phyloP scores from a whole-genome alignment of 805 yeast genomes.

The Monosporozyma servazzii region DNA sequence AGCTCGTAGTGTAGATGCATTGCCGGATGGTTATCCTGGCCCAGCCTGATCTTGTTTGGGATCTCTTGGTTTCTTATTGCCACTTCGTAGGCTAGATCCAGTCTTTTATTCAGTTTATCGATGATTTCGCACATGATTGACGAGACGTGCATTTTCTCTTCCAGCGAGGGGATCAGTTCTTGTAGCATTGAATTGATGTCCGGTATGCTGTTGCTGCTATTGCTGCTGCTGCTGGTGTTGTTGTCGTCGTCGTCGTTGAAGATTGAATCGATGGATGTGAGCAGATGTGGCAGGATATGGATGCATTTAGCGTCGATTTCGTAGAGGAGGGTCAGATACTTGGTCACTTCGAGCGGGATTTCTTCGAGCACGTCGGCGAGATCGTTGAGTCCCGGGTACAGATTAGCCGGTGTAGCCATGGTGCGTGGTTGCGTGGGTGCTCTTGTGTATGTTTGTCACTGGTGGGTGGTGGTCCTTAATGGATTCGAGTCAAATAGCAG shows the following conservation, averaged over 20 bases:
- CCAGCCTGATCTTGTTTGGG: conserved; percentile 68
- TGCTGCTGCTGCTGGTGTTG: too few relatives aligned
- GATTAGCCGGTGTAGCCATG: conserved; percentile 35
- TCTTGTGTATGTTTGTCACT: neutral
- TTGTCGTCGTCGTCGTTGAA: conserved; percentile 9
- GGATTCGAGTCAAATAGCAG: too few relatives aligned
- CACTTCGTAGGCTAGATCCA: conserved; percentile 72
- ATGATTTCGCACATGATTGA: conserved; percentile 79
- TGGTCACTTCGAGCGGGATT: conserved; percentile 70
- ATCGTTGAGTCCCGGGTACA: conserved; percentile 84
- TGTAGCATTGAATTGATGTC: conserved; percentile 35
- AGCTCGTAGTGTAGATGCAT: conserved; percentile 38
- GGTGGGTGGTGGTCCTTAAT: too few relatives aligned
- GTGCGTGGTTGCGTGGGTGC: neutral
- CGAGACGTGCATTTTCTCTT: conserved; percentile 96
- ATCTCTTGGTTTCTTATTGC: conserved; percentile 64
- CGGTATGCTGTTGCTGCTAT: conserved; percentile 23
- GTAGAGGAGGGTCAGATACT: conserved; percentile 77
- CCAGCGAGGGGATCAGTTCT: conserved; percentile 83
- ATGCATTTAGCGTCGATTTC: conserved; percentile 95
- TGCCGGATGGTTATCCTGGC: conserved; percentile 87
- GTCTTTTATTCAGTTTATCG: conserved; percentile 54
- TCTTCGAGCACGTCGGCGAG: conserved; percentile 87
- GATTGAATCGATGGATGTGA: conserved; percentile 27
- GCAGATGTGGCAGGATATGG: conserved; percentile 58